Conservation (phyloP, 2,329 filamentous ascomycete genomes). For the Phaeosphaeria sp. region DNA sequence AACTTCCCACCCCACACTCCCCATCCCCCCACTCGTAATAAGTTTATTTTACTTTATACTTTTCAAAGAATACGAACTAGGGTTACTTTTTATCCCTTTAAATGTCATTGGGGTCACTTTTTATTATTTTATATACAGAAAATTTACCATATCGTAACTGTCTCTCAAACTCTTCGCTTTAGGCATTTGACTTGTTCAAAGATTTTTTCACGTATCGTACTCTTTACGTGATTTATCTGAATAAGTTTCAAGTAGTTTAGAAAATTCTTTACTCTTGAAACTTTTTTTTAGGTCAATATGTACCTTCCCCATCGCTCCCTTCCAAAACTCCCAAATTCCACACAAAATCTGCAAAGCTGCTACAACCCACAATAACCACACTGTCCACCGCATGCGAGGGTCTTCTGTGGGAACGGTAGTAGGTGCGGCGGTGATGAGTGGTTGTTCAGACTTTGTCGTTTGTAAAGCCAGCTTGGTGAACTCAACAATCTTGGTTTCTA, state of each 20-base stretch:
- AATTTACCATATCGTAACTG: too few relatives aligned
- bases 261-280: too few relatives aligned
- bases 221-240: too few relatives aligned
- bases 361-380: background rate
- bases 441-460: background rate
- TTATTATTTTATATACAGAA: too few relatives aligned
- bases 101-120: too few relatives aligned
- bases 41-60: too few relatives aligned
- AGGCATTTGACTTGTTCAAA: too few relatives aligned
- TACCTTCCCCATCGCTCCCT: background rate
- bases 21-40: background rate
- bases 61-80: too few relatives aligned
- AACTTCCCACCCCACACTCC: background rate
- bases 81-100: too few relatives aligned
- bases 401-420: background rate
- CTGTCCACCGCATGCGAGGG: background rate
- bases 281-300: background rate
- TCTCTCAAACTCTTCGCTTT: too few relatives aligned
- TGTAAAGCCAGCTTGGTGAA: background rate
- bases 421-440: background rate
- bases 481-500: background rate
- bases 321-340: slow-evolving; percentile 2
- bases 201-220: too few relatives aligned
- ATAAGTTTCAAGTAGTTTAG: too few relatives aligned
- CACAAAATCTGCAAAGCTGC: background rate